Conservation (phyloP, 2,329 filamentous ascomycete genomes). For the Zopfia rhizophila region DNA sequence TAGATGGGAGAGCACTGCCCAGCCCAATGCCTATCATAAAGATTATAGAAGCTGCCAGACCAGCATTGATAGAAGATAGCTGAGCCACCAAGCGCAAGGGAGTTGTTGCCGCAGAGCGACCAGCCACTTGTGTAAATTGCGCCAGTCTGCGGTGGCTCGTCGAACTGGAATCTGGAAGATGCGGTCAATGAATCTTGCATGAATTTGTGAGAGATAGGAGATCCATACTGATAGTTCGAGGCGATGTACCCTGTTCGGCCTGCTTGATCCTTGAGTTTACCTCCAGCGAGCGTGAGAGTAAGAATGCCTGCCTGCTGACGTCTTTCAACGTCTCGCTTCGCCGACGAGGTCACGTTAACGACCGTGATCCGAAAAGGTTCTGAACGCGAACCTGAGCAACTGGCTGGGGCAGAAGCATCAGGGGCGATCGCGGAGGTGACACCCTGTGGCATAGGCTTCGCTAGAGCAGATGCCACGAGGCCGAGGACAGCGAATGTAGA, state of each 20-base stretch:
- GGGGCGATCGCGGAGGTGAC: slow-evolving; percentile 55
- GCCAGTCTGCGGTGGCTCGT: slow-evolving; percentile 66
- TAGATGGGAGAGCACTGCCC: slow-evolving; percentile 69
- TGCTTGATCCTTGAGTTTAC: slow-evolving; percentile 72
- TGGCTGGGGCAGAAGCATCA: slow-evolving; percentile 57
- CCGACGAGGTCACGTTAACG: slow-evolving; percentile 53
- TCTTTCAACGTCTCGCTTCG: slow-evolving; percentile 37
- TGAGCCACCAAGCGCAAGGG: slow-evolving; percentile 73
- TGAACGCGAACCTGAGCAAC: slow-evolving; percentile 63
- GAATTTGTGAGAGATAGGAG: slow-evolving; percentile 9
- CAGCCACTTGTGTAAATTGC: slow-evolving; percentile 79
- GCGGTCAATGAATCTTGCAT: slow-evolving; percentile 5
- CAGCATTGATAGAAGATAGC: slow-evolving; percentile 79
- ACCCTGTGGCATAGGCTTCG: slow-evolving; percentile 29
- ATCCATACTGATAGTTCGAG: slow-evolving; percentile 72
- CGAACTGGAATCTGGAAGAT: slow-evolving; percentile 52
- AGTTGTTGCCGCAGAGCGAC: slow-evolving; percentile 74
- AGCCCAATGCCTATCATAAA: slow-evolving; percentile 78
- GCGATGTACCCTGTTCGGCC: slow-evolving; percentile 82
- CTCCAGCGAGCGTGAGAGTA: slow-evolving; percentile 69
- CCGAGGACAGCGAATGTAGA: slow-evolving; percentile 38
- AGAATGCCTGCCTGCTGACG: slow-evolving; percentile 59
- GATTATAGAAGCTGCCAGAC: slow-evolving; percentile 81
- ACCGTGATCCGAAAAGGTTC: slow-evolving; percentile 70
- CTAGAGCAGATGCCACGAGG: slow-evolving; percentile 41